Evolutionary conservation across 2,329 filamentous ascomycete species (phyloP).

Genomic region (Claviceps humidiphila): DNA sequence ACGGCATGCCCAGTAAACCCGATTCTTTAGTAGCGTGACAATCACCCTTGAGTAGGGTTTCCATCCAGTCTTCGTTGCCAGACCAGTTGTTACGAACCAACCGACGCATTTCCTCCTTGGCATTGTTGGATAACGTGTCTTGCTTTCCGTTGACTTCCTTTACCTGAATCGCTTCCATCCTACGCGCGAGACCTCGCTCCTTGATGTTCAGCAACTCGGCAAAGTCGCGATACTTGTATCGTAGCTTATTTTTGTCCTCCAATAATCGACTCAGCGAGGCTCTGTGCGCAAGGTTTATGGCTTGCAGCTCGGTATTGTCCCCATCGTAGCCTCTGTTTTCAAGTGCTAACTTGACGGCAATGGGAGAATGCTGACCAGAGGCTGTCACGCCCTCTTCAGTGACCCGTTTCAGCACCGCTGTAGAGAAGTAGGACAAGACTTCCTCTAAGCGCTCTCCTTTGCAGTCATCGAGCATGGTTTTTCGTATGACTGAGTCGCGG

Average conservation of each 20-base stretch:
- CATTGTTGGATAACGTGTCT: slow-evolving; percentile 26
- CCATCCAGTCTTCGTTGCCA: slow-evolving; percentile 61
- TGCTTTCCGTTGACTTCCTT: slow-evolving; percentile 14
- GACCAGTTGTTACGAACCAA: slow-evolving; percentile 63
- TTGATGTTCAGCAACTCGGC: slow-evolving; percentile 51
- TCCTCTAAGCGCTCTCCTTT: slow-evolving; percentile 85
- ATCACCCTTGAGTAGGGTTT: slow-evolving; percentile 57
- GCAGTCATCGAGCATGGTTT: slow-evolving; percentile 95
- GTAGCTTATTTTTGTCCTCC: slow-evolving; percentile 44
- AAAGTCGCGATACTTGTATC: slow-evolving; percentile 49
- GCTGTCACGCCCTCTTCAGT: slow-evolving; percentile 31
- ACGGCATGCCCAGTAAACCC: slow-evolving; percentile 50
- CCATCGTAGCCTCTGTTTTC: slow-evolving; percentile 45
- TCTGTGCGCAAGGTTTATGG: slow-evolving; percentile 61
- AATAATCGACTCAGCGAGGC: slow-evolving; percentile 48
- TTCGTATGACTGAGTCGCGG: slow-evolving; percentile 67
- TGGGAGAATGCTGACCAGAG: slow-evolving; percentile 27
- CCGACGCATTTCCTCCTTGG: slow-evolving; percentile 39
- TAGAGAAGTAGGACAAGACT: slow-evolving; percentile 70
- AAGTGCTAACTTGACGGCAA: slow-evolving; percentile 42
- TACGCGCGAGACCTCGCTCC: slow-evolving; percentile 40
- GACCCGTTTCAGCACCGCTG: slow-evolving; percentile 62
- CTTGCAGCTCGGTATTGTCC: slow-evolving; percentile 42
- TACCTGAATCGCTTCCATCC: slow-evolving; percentile 33
- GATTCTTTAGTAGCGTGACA: slow-evolving; percentile 40